Evolutionary conservation across 2,329 filamentous ascomycete genomes (phyloP), one percentile per base, ranked within the genome.

Genomic region (Cephalotrichum gorgonifer): DNA sequence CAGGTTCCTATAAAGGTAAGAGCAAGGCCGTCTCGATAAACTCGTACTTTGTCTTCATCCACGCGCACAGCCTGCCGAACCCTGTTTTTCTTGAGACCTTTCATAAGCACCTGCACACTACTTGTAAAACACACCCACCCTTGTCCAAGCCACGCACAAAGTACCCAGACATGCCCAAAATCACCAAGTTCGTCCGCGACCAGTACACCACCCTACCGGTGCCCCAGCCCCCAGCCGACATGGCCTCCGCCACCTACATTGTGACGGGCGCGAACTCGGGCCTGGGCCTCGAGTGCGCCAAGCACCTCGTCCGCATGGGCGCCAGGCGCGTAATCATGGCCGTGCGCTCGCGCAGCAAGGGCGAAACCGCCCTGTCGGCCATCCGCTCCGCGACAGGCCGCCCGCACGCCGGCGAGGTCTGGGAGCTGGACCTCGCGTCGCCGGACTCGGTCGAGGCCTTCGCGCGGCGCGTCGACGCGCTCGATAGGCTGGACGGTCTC

Each of bases 351-450:
- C 8, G 44, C 1, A 6, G n/a, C 3, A 47, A 49, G 8, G 53
- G 53, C 17, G 52, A 53, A 5, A 39, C 44, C 4, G 51, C 51
- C 14, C n/a, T 48, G 28, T 6, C 17, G 22, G 25, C 35, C 14
- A 30, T 52, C 41, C 48, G 44, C 15, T 23, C 25, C 17, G 26
- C 23, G 6, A 52, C 50, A 2, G 48, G 48, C 6, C 8, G 35
- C 4, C 28, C 27, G 2, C 53, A 53, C 2, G 50, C 58, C 2
- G 58, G 72, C 20, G 64, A 73, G 25, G 66, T 75, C 11, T 76
- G 70, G 70, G 44, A 62, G 4, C 54, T 76, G 6, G 71, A 76
- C 51, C 65, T 75, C 44, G 47, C 53, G 4, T 66, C 60, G 3
- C 70, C 66, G 57, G 67, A 55, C 0, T 60, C 55, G 42, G 55